These are phyloP conservation scores for Austroboletus eburneus DNA, from an alignment of 768 basidiomycete genomes.

Conservation along the genomic window DNA sequence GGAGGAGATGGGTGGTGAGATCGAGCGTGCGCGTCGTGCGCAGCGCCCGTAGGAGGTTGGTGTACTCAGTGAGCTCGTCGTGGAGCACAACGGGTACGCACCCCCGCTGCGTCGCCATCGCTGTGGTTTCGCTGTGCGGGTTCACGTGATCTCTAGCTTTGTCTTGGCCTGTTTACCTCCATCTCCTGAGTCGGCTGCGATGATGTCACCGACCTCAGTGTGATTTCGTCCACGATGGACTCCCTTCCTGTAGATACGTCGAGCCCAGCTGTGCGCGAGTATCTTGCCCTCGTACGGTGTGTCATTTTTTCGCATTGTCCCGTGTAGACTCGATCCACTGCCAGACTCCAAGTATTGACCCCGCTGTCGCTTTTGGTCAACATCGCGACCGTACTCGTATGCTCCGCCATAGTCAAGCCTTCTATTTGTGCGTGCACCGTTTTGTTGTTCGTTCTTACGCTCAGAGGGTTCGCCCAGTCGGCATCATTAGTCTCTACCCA, in stretches of 20 bases:
- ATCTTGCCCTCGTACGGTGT: constrained; percentile 59
- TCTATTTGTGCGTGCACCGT: constrained; percentile 42
- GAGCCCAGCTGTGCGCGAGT: constrained; percentile 61
- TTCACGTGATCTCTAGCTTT: too few species aligned
- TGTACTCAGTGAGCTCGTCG: constrained; percentile 63
- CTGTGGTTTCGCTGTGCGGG: too few species aligned
- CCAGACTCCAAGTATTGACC: constrained; percentile 78
- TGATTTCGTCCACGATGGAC: constrained; percentile 46
- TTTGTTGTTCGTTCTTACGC: not conserved
- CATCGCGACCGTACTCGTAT: constrained; percentile 67
- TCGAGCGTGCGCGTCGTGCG: constrained; percentile 55
- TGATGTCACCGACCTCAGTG: too few species aligned
- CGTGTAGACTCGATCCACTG: not conserved
- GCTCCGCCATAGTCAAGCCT: constrained; percentile 62
- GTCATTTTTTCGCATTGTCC: constrained; percentile 2
- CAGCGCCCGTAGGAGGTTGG: constrained; percentile 61
- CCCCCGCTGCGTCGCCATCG: constrained; percentile 21
- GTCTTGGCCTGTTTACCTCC: too few species aligned
- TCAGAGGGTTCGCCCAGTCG: constrained; percentile 32
- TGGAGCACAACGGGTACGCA: constrained; percentile 52
- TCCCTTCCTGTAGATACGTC: constrained; percentile 53
- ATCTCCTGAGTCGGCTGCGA: too few species aligned
- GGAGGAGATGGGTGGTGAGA: constrained; percentile 48
- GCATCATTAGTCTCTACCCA: constrained; percentile 50
- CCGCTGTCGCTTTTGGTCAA: constrained; percentile 81